A percentile compares a stretch with the other conserved stretches of the same genome.
phyloP scores from a whole-genome alignment of 1,284 basidiomycete species.

The Vanrija sp. region DNA sequence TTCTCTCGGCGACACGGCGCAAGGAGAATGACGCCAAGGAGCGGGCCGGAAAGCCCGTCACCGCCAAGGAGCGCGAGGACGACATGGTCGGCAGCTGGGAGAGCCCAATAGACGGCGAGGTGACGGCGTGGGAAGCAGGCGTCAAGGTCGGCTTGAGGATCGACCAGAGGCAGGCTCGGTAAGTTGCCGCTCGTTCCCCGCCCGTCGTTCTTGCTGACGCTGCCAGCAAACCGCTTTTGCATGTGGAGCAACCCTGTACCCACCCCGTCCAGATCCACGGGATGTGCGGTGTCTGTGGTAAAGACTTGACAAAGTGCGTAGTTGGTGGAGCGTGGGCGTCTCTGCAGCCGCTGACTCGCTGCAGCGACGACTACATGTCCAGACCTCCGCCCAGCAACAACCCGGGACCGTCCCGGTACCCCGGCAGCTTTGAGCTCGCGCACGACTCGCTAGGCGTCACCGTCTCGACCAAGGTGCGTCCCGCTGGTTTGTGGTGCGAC shows the following conservation, averaged over 20 bases:
- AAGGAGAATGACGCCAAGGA: conserved; percentile 16
- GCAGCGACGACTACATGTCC: conserved; percentile 78
- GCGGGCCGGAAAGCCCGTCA: conserved; percentile 15
- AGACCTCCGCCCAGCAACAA: conserved; percentile 70
- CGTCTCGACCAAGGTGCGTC: conserved; percentile 46
- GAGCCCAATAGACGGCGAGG: conserved; percentile 66
- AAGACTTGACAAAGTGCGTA: conserved; percentile 82
- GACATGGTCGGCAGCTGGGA: conserved; percentile 84
- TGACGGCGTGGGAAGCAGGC: conserved; percentile 40
- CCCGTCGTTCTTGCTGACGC: neutral
- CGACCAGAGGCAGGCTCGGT: conserved; percentile 34
- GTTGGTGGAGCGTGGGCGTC: no score
- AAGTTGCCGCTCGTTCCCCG: conserved; percentile 2
- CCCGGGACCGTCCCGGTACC: conserved; percentile 32
- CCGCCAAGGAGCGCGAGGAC: conserved; percentile 52
- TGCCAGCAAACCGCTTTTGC: conserved; percentile 55
- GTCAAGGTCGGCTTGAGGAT: conserved; percentile 29
- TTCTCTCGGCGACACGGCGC: conserved; percentile 44
- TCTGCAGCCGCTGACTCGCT: conserved; percentile 2
- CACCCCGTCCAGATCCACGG: conserved; percentile 90
- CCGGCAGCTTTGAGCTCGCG: conserved; percentile 44
- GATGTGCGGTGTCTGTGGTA: conserved; percentile 87
- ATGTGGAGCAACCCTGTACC: conserved; percentile 78
- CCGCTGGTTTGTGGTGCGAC: neutral
- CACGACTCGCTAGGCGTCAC: conserved; percentile 49